phyloP scores from a whole-genome alignment of 129 eudicot species.

The Helianthus annuus region HanXRQr2.0-SUNRISE NC_035437.2:167876122-167876621 shows the following conservation, averaged over 20 bases:
- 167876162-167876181: too few species aligned
- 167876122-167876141: too few species aligned
- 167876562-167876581: conserved; percentile 52
- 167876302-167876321: conserved; percentile 74
- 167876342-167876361: conserved; percentile 55
- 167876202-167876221: too few species aligned
- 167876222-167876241: conserved; percentile 61
- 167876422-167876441: conserved; percentile 62
- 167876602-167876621: conserved; percentile 49
- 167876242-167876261: conserved; percentile 51
- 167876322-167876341: conserved; percentile 32
- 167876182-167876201: too few species aligned
- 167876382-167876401: conserved; percentile 59
- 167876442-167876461: conserved; percentile 78
- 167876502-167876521: neutral
- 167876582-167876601: conserved; percentile 47
- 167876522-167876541: neutral
- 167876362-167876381: conserved; percentile 68
- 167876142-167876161: too few species aligned
- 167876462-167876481: conserved; percentile 54
- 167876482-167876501: conserved; percentile 43
- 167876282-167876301: conserved; percentile 72
- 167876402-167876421: conserved; percentile 75
- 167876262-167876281: conserved; percentile 71
- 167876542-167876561: conserved; percentile 4